phyloP scores from a whole-genome alignment of 345 rosid genomes.

The Hypericum perforatum region DNA sequence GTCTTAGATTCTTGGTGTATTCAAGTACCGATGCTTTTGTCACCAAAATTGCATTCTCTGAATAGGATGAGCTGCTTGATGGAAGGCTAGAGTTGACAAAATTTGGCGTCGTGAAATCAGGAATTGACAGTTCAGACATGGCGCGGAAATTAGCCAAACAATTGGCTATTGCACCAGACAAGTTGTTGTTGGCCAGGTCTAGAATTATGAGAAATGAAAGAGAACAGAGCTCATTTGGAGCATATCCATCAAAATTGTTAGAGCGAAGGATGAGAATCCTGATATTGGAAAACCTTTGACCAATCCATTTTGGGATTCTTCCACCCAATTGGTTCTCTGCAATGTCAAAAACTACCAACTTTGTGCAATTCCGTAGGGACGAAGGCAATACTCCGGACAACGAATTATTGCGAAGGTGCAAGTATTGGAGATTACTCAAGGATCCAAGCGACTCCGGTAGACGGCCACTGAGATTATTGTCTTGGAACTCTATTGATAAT shows the following conservation, averaged over 20 bases:
- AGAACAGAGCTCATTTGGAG: slow-evolving; percentile 7
- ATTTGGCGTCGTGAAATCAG: no score
- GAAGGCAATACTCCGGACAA: slow-evolving; percentile 13
- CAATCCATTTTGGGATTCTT: slow-evolving; percentile 27
- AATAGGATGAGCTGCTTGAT: no score
- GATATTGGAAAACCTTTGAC: slow-evolving; percentile 1
- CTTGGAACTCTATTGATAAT: not conserved
- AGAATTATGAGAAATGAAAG: slow-evolving; percentile 12
- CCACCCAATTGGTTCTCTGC: slow-evolving; percentile 27
- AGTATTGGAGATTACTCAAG: not conserved
- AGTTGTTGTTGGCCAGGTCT: slow-evolving; percentile 9
- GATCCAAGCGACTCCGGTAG: not conserved
- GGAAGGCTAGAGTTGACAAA: no score
- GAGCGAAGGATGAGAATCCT: slow-evolving; percentile 8
- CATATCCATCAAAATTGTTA: slow-evolving; percentile 9
- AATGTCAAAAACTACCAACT: slow-evolving; percentile 25
- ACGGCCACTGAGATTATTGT: not conserved
- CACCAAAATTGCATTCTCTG: no score
- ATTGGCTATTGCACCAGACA: slow-evolving; percentile 12
- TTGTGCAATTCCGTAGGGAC: not conserved
- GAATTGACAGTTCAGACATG: not conserved
- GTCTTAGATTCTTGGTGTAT: no score
- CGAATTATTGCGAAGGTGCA: slow-evolving; percentile 8
- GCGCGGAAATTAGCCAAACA: slow-evolving; percentile 11
- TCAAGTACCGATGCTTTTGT: no score